Percentiles rank a stretch among this genome's conserved stretches.
Conservation (phyloP, 2,329 filamentous ascomycete species). For the Botrytis fragariae region DNA sequence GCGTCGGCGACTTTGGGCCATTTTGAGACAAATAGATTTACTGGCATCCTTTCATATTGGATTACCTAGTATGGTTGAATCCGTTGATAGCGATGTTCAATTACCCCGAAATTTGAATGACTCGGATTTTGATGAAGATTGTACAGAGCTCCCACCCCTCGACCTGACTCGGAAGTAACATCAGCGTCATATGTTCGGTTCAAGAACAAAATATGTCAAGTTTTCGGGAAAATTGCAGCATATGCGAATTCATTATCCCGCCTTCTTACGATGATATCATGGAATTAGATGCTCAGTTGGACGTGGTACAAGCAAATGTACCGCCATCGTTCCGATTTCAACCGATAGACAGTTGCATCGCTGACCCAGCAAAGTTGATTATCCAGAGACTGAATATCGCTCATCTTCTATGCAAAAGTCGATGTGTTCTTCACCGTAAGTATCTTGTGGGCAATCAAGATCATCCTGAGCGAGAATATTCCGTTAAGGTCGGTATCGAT, state of each 20-base stretch:
- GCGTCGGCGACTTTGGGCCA: constrained; percentile 57
- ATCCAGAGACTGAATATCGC: constrained; percentile 30
- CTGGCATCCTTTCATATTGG: constrained; percentile 65
- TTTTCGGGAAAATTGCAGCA: constrained; percentile 32
- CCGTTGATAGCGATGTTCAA: constrained; percentile 41
- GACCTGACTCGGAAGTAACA: constrained; percentile 20
- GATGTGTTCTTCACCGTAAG: constrained; percentile 36
- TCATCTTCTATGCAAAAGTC: constrained; percentile 35
- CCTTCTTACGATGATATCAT: not conserved
- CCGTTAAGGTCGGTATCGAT: constrained; percentile 25
- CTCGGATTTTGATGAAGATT: constrained; percentile 42
- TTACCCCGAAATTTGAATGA: constrained; percentile 44
- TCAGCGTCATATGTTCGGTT: constrained; percentile 21
- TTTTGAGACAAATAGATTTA: constrained; percentile 57
- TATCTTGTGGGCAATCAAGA: constrained; percentile 29
- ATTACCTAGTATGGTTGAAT: constrained; percentile 53
- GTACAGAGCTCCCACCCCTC: constrained; percentile 34
- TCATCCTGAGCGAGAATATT: constrained; percentile 28
- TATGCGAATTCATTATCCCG: constrained; percentile 29
- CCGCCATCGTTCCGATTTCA: constrained; percentile 24
- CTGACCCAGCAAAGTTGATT: constrained; percentile 30
- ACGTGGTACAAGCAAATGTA: not conserved
- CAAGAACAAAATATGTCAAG: constrained; percentile 38
- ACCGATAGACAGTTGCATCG: constrained; percentile 25
- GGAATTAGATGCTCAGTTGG: not conserved